Conservation (phyloP, 164 flowering plant species). For the Hamamelis virginiana region DNA sequence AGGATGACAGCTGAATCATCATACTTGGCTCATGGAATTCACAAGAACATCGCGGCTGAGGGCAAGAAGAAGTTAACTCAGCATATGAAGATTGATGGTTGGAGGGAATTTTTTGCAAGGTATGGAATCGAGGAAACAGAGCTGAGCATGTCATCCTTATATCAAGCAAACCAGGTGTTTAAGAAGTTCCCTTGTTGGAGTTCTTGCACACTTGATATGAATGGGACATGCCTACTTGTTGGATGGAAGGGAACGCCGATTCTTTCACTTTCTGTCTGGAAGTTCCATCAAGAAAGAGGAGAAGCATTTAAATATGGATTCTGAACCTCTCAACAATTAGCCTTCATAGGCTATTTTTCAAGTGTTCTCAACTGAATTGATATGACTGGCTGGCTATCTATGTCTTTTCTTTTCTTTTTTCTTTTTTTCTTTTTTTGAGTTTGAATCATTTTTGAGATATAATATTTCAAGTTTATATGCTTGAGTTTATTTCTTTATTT, state of each 20-base stretch:
- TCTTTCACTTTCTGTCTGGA: constrained; percentile 48
- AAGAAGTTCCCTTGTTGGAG: constrained; percentile 28
- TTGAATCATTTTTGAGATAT: no score
- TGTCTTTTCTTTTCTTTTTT: no score
- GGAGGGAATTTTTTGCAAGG: constrained; percentile 49
- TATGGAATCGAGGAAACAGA: constrained; percentile 45
- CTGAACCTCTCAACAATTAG: no score
- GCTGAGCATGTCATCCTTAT: constrained; percentile 33
- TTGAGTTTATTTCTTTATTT: no score
- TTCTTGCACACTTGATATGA: constrained; percentile 38
- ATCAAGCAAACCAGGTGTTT: constrained; percentile 42
- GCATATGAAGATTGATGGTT: constrained; percentile 34
- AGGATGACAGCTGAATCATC: constrained; percentile 23
- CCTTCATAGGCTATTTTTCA: no score
- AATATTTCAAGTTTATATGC: no score
- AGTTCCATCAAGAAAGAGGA: constrained; percentile 12
- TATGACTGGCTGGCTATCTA: no score
- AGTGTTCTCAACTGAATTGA: no score
- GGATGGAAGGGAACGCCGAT: constrained; percentile 62
- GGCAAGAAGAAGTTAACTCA: constrained; percentile 40
- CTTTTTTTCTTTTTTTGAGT: no score
- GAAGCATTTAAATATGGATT: no score
- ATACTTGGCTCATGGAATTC: constrained; percentile 31
- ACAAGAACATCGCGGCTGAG: constrained; percentile 41
- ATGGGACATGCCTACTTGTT: constrained; percentile 33